These are phyloP conservation scores for Candida labiduridarum DNA, from an alignment of 1,139 yeast species.

Conservation along the genomic window DNA sequence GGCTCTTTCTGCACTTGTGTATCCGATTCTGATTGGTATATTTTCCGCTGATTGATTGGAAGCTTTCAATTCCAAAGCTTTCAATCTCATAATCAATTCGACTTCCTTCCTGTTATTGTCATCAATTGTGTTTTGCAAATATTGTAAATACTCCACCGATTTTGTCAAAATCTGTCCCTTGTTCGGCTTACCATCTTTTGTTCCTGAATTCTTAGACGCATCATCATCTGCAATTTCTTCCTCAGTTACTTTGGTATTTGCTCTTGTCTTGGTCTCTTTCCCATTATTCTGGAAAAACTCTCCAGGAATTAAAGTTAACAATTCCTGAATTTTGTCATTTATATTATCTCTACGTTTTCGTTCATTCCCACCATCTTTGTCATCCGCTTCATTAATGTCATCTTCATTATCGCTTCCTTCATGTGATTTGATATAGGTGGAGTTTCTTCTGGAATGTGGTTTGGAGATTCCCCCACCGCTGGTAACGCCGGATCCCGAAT, in stretches of 20 bases:
- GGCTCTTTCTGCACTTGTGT: constrained; percentile 78
- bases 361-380: constrained; percentile 48
- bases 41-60: constrained; percentile 20
- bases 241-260: constrained; percentile 7
- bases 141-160: constrained; percentile 80
- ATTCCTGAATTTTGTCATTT: constrained; percentile 85
- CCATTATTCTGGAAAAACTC: constrained; percentile 44
- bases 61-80: constrained; percentile 49
- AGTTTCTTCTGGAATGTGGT: constrained; percentile 44
- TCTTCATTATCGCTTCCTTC: constrained; percentile 33
- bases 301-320: constrained; percentile 68
- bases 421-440: constrained; percentile 32
- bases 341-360: constrained; percentile 84
- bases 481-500: constrained; percentile 2
- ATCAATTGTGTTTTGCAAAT: constrained; percentile 75
- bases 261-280: constrained; percentile 6
- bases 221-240: constrained; percentile 11
- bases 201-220: constrained; percentile 55
- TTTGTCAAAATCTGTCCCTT: constrained; percentile 88
- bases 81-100: constrained; percentile 64
- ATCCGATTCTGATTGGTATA: constrained; percentile 49
- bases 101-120: constrained; percentile 76
- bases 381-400: constrained; percentile 35
- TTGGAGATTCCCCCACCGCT: constrained; percentile 38
- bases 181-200: constrained; percentile 89